Evolutionary conservation across 1,139 yeast genomes (phyloP), one percentile per base, ranked within the genome.

Genomic region (Yamadazyma triangularis): DNA sequence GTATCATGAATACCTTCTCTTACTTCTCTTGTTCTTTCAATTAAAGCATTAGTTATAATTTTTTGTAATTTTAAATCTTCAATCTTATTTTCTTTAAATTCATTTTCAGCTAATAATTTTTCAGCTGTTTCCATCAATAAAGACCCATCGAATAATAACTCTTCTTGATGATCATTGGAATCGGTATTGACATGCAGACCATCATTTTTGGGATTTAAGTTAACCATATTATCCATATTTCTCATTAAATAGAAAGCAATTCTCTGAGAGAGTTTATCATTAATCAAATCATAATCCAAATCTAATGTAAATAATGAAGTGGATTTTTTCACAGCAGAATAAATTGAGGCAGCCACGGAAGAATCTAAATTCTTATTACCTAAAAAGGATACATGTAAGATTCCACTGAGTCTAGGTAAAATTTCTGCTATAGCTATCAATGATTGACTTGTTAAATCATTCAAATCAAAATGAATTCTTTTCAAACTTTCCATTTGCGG

Each of bases 171-270:
- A 19, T 56, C 58, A 13, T 37, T 34, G 4, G 11, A 23, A 9
- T 26, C n/a, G 3, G 26, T 23, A 2, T 25, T 28, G 8, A 31
- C 34, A 21, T 29, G 33, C 5, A 8, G 10, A n/a, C 14, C 14
- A 12, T 22, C 13, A 2, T 24, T 8, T 9, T 26, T 28, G 11
- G 29, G 11, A 15, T 28, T 32, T 15, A 32, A 26, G 15, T 40
- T 33, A 15, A 44, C 34, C 3, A 41, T 29, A 29, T 57, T 63
- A 47, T 86, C 89, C 83, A 88, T 80, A 51, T 88, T 88, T 48
- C 83, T 73, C 81, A 88, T 79, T 47, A 89, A 66, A 49, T 83
- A 82, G 38, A 84, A 74, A 0, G 94, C 93, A 39, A 88, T 76
- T 51, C 89, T 73, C 25, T 88, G 84, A 18, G 83, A 75, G 29